Percentiles rank a stretch among this genome's conserved stretches.
These are phyloP conservation scores for Arabidopsis suecica DNA, from an alignment of 345 rosid genomes.

Conservation along the genomic window DNA sequence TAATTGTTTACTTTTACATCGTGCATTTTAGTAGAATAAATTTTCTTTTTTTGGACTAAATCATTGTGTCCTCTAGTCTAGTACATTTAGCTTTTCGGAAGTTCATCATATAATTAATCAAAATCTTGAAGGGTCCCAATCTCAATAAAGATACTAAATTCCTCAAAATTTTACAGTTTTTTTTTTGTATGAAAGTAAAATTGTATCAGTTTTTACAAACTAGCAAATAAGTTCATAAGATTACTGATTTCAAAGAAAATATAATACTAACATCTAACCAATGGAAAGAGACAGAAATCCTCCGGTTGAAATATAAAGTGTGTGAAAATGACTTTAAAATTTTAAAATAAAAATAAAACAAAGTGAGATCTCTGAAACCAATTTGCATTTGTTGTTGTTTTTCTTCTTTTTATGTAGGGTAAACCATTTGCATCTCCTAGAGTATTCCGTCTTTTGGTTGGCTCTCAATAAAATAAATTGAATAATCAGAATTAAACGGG, in stretches of 20 bases:
- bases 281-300: neutral
- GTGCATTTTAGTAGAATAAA: neutral
- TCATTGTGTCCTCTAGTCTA: neutral
- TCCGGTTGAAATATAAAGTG: slow-evolving; percentile 1
- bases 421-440: slow-evolving; percentile 11
- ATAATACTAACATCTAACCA: slow-evolving; percentile 1
- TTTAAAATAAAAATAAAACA: neutral
- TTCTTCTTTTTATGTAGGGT: neutral
- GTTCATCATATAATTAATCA: neutral
- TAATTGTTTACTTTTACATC: neutral
- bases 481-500: slow-evolving; percentile 3
- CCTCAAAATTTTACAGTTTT: too few relatives aligned
- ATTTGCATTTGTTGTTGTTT: neutral
- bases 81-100: neutral
- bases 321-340: neutral
- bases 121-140: neutral
- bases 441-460: slow-evolving; percentile 24
- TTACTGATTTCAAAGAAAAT: neutral
- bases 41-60: neutral
- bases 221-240: neutral
- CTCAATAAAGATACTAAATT: neutral
- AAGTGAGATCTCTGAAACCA: neutral
- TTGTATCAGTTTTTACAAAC: neutral
- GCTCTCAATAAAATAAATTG: neutral
- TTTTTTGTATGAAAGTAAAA: too few relatives aligned